Conservation (phyloP, 768 basidiomycete species). For the Boletus vermiculosoides region DNA sequence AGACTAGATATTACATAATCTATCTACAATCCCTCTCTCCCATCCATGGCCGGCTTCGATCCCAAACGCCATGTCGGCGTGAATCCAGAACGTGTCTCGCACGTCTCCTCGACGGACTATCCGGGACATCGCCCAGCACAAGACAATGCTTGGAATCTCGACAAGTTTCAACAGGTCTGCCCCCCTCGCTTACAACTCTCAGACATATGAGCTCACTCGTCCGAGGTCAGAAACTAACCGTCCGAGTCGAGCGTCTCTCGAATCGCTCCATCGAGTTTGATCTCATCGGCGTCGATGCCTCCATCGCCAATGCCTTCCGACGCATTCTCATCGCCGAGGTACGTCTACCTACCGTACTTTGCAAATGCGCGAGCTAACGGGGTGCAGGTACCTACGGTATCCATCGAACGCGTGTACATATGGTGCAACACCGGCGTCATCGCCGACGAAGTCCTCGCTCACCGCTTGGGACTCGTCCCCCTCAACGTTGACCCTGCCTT, state of each 20-base stretch:
- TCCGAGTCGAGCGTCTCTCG: slow-evolving; percentile 77
- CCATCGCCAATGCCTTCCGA: slow-evolving; percentile 92
- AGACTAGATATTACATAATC: slow-evolving; percentile 20
- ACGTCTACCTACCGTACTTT: slow-evolving; percentile 19
- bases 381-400: slow-evolving; percentile 81
- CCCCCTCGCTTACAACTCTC: neutral
- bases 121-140: slow-evolving; percentile 87
- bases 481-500: slow-evolving; percentile 80
- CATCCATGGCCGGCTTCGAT: slow-evolving; percentile 29
- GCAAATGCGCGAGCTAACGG: neutral
- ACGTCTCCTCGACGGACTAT: slow-evolving; percentile 88
- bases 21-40: neutral
- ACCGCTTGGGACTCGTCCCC: slow-evolving; percentile 90
- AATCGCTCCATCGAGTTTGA: slow-evolving; percentile 90
- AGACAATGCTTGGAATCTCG: slow-evolving; percentile 81
- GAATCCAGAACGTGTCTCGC: slow-evolving; percentile 64
- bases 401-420: slow-evolving; percentile 86
- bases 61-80: slow-evolving; percentile 62
- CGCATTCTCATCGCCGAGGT: slow-evolving; percentile 95
- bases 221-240: slow-evolving; percentile 60
- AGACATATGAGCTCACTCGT: neutral
- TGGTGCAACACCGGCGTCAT: slow-evolving; percentile 96
- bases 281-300: slow-evolving; percentile 91
- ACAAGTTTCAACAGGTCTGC: slow-evolving; percentile 72
- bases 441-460: slow-evolving; percentile 89